These are phyloP conservation scores for Brassica balearica DNA, from an alignment of 441 rosid species.

Conservation along the genomic window DNA sequence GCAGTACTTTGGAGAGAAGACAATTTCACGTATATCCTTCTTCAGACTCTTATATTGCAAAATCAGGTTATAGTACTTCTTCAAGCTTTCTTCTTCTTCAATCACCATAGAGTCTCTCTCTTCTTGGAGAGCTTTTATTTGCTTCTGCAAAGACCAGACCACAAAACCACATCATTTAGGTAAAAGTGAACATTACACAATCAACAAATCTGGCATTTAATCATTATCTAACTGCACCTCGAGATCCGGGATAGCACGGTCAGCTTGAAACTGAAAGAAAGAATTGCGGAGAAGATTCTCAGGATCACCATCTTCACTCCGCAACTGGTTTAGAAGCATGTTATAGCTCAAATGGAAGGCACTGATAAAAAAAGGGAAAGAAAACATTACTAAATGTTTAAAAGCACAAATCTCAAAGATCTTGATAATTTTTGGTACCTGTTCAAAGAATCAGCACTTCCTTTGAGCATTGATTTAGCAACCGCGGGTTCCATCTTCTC, in stretches of 20 bases:
- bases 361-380: constrained; percentile 33
- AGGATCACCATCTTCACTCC: constrained; percentile 95
- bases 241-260: constrained; percentile 89
- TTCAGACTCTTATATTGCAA: constrained; percentile 77
- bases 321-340: constrained; percentile 97
- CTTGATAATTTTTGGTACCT: constrained; percentile 55
- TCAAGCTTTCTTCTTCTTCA: constrained; percentile 94
- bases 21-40: constrained; percentile 81
- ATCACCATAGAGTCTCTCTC: constrained; percentile 90
- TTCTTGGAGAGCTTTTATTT: constrained; percentile 77
- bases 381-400: background rate
- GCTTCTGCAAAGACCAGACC: constrained; percentile 62
- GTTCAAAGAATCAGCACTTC: constrained; percentile 96
- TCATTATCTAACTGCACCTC: constrained; percentile 56
- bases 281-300: constrained; percentile 97
- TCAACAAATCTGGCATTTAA: constrained; percentile 8
- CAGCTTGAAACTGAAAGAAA: constrained; percentile 98
- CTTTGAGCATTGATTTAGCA: constrained; percentile 95
- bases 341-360: constrained; percentile 98
- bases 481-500: constrained; percentile 97
- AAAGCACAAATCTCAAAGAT: background rate
- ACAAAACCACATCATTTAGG: constrained; percentile 28
- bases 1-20: constrained; percentile 81
- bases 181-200: background rate
- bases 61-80: constrained; percentile 78